A percentile compares a stretch with the other conserved stretches of the same genome.
Evolutionary conservation across 805 yeast species (phyloP).

Genomic region (Yueomyces sinensis): DNA sequence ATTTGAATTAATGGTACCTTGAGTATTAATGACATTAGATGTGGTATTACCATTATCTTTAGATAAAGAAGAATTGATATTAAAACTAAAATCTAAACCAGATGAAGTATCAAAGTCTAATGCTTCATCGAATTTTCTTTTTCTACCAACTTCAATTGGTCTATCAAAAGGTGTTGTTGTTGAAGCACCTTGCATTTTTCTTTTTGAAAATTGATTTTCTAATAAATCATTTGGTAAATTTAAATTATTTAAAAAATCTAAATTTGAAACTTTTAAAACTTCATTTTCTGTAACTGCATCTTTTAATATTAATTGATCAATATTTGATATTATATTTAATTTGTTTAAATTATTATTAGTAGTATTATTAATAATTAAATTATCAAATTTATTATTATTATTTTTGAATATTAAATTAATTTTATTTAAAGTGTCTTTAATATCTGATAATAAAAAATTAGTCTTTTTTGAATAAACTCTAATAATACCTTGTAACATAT

Average conservation of each 20-base stretch:
- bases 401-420: conserved; percentile 53
- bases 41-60: conserved; percentile 16
- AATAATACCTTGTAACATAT: conserved; percentile 74
- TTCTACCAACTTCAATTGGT: conserved; percentile 22
- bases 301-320: conserved; percentile 46
- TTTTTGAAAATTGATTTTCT: conserved; percentile 12
- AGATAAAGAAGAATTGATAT: conserved; percentile 12
- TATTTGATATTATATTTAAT: conserved; percentile 46
- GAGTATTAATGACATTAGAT: conserved; percentile 2
- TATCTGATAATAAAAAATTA: conserved; percentile 70
- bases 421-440: conserved; percentile 57
- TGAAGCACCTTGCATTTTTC: conserved; percentile 22
- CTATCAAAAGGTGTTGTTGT: conserved; percentile 11
- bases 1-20: not conserved
- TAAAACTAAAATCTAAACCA: conserved; percentile 23
- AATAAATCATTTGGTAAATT: conserved; percentile 7
- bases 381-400: conserved; percentile 25
- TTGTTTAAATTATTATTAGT: conserved; percentile 46
- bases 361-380: conserved; percentile 44
- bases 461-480: conserved; percentile 79
- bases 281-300: conserved; percentile 75
- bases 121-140: conserved; percentile 12
- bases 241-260: conserved; percentile 20
- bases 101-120: conserved; percentile 11
- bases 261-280: conserved; percentile 53